phyloP scores from a whole-genome alignment of 129 eudicot species.

The Oenanthe sinensis region DNA sequence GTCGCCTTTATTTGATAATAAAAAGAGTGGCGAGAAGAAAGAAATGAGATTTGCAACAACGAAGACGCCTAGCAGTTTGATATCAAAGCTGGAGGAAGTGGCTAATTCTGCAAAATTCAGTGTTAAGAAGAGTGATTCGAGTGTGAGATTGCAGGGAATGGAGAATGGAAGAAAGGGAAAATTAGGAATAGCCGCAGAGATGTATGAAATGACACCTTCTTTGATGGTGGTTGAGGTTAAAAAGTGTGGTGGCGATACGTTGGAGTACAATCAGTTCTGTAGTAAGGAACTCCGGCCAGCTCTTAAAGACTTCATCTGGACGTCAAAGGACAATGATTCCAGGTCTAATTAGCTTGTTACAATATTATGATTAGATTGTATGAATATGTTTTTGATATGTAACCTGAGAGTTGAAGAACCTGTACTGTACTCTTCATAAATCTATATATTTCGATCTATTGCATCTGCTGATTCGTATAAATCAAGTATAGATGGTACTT shows the following conservation, averaged over 20 bases:
- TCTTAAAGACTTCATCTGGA: slow-evolving; percentile 56
- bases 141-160: slow-evolving; percentile 58
- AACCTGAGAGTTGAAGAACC: background rate
- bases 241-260: slow-evolving; percentile 69
- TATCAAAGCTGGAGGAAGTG: slow-evolving; percentile 57
- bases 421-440: background rate
- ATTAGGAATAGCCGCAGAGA: slow-evolving; percentile 55
- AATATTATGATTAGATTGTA: background rate
- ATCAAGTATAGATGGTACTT: background rate
- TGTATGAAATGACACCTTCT: slow-evolving; percentile 63
- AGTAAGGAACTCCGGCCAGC: slow-evolving; percentile 83
- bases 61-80: slow-evolving; percentile 52
- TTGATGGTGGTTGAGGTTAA: slow-evolving; percentile 78
- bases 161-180: slow-evolving; percentile 76
- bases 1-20: slow-evolving; percentile 87
- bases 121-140: slow-evolving; percentile 40
- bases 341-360: background rate
- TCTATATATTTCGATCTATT: background rate
- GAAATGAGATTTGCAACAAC: slow-evolving; percentile 69
- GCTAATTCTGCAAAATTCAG: slow-evolving; percentile 46
- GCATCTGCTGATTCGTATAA: background rate
- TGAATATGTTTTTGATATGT: background rate
- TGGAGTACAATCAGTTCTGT: slow-evolving; percentile 82
- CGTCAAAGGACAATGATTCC: slow-evolving; percentile 6
- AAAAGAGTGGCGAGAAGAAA: slow-evolving; percentile 39